A percentile compares a stretch with the other conserved stretches of the same genome.
phyloP scores from a whole-genome alignment of 1,139 yeast genomes.

The Saccharomyces hybrid region DNA sequence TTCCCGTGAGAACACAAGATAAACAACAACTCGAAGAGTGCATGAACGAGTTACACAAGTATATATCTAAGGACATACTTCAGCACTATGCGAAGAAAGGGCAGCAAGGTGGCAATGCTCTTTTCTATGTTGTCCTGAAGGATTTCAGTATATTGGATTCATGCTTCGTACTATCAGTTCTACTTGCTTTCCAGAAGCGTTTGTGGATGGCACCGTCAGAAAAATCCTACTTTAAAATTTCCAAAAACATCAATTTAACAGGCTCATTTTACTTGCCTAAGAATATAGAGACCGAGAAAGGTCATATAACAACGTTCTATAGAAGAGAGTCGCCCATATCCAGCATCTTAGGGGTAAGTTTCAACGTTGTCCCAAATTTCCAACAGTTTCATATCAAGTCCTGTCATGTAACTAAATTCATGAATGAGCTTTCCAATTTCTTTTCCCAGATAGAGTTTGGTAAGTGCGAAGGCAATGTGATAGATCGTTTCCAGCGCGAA shows the following conservation, averaged over 20 bases:
- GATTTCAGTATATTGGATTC: slow-evolving; percentile 21
- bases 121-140: slow-evolving; percentile 10
- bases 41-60: slow-evolving; percentile 12
- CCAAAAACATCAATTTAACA: slow-evolving; percentile 10
- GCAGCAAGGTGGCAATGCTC: not conserved
- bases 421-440: slow-evolving; percentile 7
- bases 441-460: slow-evolving; percentile 13
- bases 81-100: slow-evolving; percentile 1
- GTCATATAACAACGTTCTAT: not conserved
- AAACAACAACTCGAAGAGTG: slow-evolving; percentile 8
- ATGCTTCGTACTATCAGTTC: slow-evolving; percentile 19
- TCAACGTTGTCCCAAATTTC: slow-evolving; percentile 5
- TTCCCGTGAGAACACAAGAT: slow-evolving; percentile 4
- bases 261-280: slow-evolving; percentile 17
- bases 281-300: not conserved
- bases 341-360: not conserved
- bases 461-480: slow-evolving; percentile 9
- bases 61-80: slow-evolving; percentile 13
- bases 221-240: slow-evolving; percentile 10
- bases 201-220: slow-evolving; percentile 9
- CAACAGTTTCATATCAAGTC: slow-evolving; percentile 7
- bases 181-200: slow-evolving; percentile 15
- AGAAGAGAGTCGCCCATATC: not conserved
- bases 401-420: slow-evolving; percentile 6
- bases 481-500: slow-evolving; percentile 8